Evolutionary conservation across 2,329 filamentous ascomycete genomes (phyloP).

Genomic region (Penicillium sp.): DNA sequence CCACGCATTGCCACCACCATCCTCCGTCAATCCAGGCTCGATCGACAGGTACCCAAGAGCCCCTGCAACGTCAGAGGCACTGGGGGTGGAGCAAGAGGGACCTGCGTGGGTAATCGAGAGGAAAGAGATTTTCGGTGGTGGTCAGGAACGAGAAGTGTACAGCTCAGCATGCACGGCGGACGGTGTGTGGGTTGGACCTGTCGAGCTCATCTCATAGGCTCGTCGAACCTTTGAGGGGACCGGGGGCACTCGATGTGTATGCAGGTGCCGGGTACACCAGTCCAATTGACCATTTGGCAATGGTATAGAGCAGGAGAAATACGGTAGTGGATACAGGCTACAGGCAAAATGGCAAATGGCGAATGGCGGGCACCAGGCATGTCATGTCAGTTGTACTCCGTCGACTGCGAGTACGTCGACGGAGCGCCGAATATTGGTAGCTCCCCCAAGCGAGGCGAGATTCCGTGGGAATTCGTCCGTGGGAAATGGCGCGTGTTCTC

Average conservation of each 20-base stretch:
- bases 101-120: background rate
- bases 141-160: constrained; percentile 8
- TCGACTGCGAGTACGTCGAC: too few species aligned
- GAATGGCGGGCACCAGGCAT: background rate
- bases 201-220: constrained; percentile 8
- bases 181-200: constrained; percentile 1
- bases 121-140: constrained; percentile 6
- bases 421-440: background rate
- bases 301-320: background rate
- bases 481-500: background rate
- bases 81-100: background rate
- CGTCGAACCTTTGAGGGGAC: background rate
- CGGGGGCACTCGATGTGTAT: background rate
- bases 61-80: constrained; percentile 27
- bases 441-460: background rate
- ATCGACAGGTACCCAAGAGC: constrained; percentile 26
- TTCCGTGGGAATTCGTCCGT: background rate
- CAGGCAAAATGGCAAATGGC: constrained; percentile 2
- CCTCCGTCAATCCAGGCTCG: constrained; percentile 19
- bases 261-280: constrained; percentile 4
- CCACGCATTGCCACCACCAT: constrained; percentile 17
- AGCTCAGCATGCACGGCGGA: background rate
- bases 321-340: background rate
- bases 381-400: background rate
- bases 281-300: background rate